phyloP scores from a whole-genome alignment of 176 grass and related monocot genomes.

The Avena sativa region DNA sequence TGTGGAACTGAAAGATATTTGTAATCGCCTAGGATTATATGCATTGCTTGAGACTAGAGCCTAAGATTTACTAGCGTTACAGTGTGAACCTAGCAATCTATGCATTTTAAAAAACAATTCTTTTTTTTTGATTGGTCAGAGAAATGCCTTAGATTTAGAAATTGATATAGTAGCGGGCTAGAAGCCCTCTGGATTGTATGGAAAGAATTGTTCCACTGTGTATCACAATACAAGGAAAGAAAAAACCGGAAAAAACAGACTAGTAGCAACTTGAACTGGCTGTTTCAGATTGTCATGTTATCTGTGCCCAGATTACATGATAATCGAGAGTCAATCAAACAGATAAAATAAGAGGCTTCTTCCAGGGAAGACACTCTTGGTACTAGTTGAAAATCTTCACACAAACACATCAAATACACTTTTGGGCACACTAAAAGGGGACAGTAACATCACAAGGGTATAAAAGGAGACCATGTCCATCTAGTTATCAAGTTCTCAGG shows the following conservation, averaged over 20 bases:
- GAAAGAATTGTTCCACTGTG: too few species aligned
- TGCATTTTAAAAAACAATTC: too few species aligned
- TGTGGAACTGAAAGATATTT: background rate
- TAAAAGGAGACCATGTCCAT: background rate
- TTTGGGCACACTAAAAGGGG: background rate
- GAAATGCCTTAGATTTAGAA: too few species aligned
- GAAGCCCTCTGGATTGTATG: too few species aligned
- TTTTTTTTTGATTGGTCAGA: too few species aligned
- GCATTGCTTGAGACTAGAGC: too few species aligned
- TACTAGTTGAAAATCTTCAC: background rate
- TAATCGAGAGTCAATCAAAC: background rate
- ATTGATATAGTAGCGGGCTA: too few species aligned
- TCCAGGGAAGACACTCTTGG: background rate
- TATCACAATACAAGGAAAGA: background rate
- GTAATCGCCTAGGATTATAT: too few species aligned
- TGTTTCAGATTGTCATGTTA: too few species aligned
- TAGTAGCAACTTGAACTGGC: background rate
- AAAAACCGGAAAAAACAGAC: background rate
- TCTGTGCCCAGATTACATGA: background rate
- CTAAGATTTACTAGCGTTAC: too few species aligned
- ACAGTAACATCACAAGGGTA: background rate
- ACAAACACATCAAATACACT: background rate
- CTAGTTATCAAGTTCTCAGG: background rate
- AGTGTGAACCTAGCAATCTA: too few species aligned
- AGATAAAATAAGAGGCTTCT: background rate